Evolutionary conservation across 164 flowering plant genomes (phyloP), one percentile per base, ranked within the genome.

Genomic region (Vitis rotundifolia): DNA sequence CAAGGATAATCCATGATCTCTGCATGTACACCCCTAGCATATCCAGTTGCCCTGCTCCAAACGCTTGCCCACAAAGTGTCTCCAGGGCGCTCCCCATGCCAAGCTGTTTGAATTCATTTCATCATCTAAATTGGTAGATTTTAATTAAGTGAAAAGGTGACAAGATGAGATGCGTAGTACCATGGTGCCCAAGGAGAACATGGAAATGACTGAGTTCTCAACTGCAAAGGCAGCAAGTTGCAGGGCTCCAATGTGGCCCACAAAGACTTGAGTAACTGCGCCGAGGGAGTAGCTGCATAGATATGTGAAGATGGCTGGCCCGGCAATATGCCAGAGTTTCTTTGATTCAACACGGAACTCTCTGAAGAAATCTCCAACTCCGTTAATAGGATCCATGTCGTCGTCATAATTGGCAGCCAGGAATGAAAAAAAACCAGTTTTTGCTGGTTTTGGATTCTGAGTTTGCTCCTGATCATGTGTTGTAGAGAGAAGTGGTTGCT

Each of bases 51-150:
- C 91, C 89, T 2, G 97, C 98, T 11, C 98, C 98, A 47, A 16
- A 84, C 4, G 98, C 97, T 77, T 89, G 94, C 26, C 98, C 98
- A 65, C 98, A 93, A 9, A 89, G 77, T 10, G 98, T 93, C 75
- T 91, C 98, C 47, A 93, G 74, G 0, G 97, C 97, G 59, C 98
- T 93, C 56, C 94, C 91, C 95, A 93, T 88, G 2, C 98, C 98
- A 37, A 89, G 71, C 96, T 92, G 79, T 22, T 5, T 10, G 13
- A 59, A 51, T 29, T 49, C 37, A 51, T 50, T 9, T 68, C 59
- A 26, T 1, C 13, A 14, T 13, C 16, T 53, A 12, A 29, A 6
- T 3, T 29, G 14, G 28, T 5, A 22, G 26, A 22, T 22, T 22
- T 22, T 22, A 22, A 22, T 22, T 22, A 22, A 22, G 26, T 22